These are phyloP conservation scores for Tolypocladium sp. DNA, from an alignment of 2,329 filamentous ascomycete genomes.

Conservation along the genomic window DNA sequence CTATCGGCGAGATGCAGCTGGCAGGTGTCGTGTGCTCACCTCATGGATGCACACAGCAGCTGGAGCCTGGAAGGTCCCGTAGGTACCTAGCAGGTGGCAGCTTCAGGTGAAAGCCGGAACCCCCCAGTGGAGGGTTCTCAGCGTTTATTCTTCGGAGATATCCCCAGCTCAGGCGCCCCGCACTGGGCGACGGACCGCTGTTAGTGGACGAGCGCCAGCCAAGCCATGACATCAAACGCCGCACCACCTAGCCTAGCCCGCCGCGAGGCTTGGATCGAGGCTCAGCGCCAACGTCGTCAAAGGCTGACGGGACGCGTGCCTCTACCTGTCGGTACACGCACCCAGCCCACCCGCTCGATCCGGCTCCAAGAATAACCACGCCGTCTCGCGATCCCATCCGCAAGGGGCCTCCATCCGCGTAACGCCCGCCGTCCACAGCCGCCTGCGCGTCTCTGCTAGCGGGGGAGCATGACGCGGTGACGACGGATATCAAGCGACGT, in stretches of 20 bases:
- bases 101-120: background rate
- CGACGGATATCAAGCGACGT: background rate
- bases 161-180: background rate
- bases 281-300: constrained; percentile 9
- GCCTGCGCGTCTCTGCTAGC: background rate
- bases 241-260: background rate
- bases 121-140: background rate
- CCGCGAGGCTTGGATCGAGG: constrained; percentile 11
- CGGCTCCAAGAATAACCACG: background rate
- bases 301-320: background rate
- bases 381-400: background rate
- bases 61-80: background rate
- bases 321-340: background rate
- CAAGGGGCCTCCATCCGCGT: background rate
- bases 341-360: background rate
- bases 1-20: background rate
- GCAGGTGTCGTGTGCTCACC: background rate
- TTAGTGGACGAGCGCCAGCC: background rate
- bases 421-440: background rate
- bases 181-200: background rate
- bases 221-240: background rate
- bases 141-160: background rate
- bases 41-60: background rate
- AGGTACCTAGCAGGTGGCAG: too few relatives aligned
- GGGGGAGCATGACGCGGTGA: background rate